Percentiles rank a stretch among this genome's conserved stretches.
These are phyloP conservation scores for Populus hybrid DNA, from an alignment of 441 rosid genomes.

Conservation along the genomic window DNA sequence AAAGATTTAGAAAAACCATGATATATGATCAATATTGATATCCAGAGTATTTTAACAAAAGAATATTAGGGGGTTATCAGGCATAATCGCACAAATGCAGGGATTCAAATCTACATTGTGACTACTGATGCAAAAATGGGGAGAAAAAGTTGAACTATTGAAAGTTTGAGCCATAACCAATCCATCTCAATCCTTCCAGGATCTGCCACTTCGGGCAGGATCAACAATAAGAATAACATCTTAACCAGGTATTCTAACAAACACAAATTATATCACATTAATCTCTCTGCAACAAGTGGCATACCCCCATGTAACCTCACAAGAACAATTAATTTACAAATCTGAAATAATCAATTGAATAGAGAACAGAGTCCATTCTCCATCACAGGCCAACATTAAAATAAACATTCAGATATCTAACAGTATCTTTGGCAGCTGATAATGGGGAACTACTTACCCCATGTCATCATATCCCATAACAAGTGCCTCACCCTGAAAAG, in stretches of 20 bases:
- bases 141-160: background rate
- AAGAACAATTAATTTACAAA: background rate
- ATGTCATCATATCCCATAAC: constrained; percentile 99
- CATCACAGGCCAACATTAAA: background rate
- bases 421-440: constrained; percentile 14
- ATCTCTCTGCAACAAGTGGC: background rate
- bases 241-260: background rate
- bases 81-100: background rate
- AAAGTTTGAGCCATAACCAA: background rate
- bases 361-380: background rate
- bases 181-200: background rate
- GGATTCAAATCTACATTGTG: background rate
- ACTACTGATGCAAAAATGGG: background rate
- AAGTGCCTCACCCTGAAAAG: constrained; percentile 91
- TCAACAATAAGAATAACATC: background rate
- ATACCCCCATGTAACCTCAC: background rate
- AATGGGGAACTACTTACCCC: constrained; percentile 62
- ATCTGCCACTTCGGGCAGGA: background rate
- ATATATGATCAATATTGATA: background rate
- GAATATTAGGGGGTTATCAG: background rate
- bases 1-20: background rate
- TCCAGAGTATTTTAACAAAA: background rate
- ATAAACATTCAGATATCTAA: constrained; percentile 4
- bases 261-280: background rate
- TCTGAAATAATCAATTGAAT: background rate